phyloP scores from a whole-genome alignment of 768 basidiomycete genomes.

The Calocybe indica region DNA sequence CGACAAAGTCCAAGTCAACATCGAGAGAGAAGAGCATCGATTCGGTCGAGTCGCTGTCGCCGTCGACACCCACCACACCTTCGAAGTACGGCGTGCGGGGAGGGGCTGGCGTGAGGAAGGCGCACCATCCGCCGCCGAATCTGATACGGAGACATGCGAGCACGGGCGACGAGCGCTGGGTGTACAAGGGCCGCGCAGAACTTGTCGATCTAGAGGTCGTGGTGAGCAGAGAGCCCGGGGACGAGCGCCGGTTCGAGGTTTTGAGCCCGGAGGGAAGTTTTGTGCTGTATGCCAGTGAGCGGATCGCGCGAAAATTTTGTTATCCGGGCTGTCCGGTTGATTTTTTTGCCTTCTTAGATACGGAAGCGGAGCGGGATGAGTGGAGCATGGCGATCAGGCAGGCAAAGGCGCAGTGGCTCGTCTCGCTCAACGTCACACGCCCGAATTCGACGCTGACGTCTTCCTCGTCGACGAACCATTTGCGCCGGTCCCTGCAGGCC shows the following conservation, averaged over 20 bases:
- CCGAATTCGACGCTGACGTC: conserved; percentile 81
- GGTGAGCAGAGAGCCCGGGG: conserved; percentile 41
- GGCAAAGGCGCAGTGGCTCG: conserved; percentile 67
- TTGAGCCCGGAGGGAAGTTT: conserved; percentile 76
- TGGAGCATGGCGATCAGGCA: conserved; percentile 66
- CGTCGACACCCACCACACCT: conserved; percentile 14
- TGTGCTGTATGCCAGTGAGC: conserved; percentile 62
- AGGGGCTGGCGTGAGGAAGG: conserved; percentile 12
- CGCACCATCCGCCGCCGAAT: conserved; percentile 22
- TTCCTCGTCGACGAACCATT: conserved; percentile 68
- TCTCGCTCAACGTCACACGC: conserved; percentile 62
- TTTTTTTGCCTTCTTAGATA: conserved; percentile 26
- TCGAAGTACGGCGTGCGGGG: conserved; percentile 7
- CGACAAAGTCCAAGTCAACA: neutral
- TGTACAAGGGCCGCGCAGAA: conserved; percentile 62
- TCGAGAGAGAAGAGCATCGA: neutral
- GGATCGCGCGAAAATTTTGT: neutral
- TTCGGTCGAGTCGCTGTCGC: conserved; percentile 7
- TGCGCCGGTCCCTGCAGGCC: conserved; percentile 69
- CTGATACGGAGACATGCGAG: conserved; percentile 23
- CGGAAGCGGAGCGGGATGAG: conserved; percentile 49
- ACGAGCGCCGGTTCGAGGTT: conserved; percentile 61
- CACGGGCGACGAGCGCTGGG: conserved; percentile 59
- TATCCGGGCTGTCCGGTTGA: neutral
- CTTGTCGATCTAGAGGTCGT: conserved; percentile 78